Percentiles rank a stretch among this genome's conserved stretches.
phyloP scores from a whole-genome alignment of 2,329 filamentous ascomycete genomes.

The Lachnellula willkommii region DNA sequence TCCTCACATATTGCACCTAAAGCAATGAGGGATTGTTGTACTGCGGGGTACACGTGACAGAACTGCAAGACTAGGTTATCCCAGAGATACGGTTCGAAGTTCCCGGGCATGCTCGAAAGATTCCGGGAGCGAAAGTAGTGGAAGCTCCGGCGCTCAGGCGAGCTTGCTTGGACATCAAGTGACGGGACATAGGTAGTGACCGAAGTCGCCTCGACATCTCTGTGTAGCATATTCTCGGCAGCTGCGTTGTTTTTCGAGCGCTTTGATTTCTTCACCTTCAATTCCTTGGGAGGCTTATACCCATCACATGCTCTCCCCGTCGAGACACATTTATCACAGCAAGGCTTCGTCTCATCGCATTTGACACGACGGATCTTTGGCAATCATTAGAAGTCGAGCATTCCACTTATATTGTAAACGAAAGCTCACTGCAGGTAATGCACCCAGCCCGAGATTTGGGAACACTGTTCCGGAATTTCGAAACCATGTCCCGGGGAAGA shows the following conservation, averaged over 20 bases:
- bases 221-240: too few relatives aligned
- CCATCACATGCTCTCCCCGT: conserved; percentile 17
- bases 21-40: conserved; percentile 9
- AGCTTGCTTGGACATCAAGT: conserved; percentile 4
- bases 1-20: conserved; percentile 12
- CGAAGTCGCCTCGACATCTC: background rate
- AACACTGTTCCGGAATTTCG: background rate
- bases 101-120: conserved; percentile 14
- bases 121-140: conserved; percentile 18
- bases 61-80: conserved; percentile 9
- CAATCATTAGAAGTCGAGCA: background rate
- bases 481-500: conserved; percentile 6
- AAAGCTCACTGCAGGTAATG: conserved; percentile 12
- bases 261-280: background rate
- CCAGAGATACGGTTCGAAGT: conserved; percentile 19
- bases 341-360: conserved; percentile 20
- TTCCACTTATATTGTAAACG: background rate
- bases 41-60: conserved; percentile 9
- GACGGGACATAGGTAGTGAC: conserved; percentile 1
- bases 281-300: conserved; percentile 6
- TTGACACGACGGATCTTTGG: conserved; percentile 16
- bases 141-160: conserved; percentile 16
- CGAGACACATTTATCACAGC: conserved; percentile 10
- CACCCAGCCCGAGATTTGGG: conserved; percentile 8
- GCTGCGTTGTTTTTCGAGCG: background rate